Percentiles rank a stretch among this genome's conserved stretches.
phyloP scores from a whole-genome alignment of 1,139 yeast species.

The Magnusiomyces sp. region DNA sequence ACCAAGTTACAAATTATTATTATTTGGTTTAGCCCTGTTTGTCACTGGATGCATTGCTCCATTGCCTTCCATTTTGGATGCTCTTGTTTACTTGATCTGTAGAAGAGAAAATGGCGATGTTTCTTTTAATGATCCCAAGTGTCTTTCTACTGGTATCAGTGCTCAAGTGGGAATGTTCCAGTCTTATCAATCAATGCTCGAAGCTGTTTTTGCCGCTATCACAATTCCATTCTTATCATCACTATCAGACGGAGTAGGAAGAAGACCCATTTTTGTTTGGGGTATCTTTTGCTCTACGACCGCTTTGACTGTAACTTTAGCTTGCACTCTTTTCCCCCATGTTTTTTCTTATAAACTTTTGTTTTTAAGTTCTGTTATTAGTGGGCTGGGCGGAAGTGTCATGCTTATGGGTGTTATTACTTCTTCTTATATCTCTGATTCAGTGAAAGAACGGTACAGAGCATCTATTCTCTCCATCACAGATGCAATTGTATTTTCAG shows the following conservation, averaged over 20 bases:
- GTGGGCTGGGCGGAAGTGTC: constrained; percentile 49
- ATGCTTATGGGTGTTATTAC: constrained; percentile 44
- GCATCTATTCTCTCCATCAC: constrained; percentile 48
- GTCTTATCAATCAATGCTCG: constrained; percentile 20
- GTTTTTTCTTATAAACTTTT: constrained; percentile 33
- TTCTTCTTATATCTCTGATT: constrained; percentile 58
- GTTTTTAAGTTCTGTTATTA: constrained; percentile 35
- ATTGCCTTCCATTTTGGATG: constrained; percentile 21
- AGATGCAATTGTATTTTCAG: constrained; percentile 50
- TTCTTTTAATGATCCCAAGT: constrained; percentile 19
- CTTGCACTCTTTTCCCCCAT: constrained; percentile 24
- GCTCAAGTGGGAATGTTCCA: constrained; percentile 24
- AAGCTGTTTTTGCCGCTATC: constrained; percentile 20
- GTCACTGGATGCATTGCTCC: constrained; percentile 20
- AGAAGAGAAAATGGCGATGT: constrained; percentile 7
- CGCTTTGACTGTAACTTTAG: constrained; percentile 15
- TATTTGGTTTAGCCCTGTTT: constrained; percentile 15
- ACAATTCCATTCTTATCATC: constrained; percentile 40
- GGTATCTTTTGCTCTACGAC: constrained; percentile 18
- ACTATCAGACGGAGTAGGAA: constrained; percentile 57
- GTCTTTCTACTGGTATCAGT: constrained; percentile 21
- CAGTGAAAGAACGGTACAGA: constrained; percentile 47
- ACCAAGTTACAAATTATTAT: constrained; percentile 16
- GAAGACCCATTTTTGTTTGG: constrained; percentile 41
- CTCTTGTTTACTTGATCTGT: constrained; percentile 22